Evolutionary conservation across 2,329 filamentous ascomycete genomes (phyloP).

Genomic region (Epichloe uncinata): DNA sequence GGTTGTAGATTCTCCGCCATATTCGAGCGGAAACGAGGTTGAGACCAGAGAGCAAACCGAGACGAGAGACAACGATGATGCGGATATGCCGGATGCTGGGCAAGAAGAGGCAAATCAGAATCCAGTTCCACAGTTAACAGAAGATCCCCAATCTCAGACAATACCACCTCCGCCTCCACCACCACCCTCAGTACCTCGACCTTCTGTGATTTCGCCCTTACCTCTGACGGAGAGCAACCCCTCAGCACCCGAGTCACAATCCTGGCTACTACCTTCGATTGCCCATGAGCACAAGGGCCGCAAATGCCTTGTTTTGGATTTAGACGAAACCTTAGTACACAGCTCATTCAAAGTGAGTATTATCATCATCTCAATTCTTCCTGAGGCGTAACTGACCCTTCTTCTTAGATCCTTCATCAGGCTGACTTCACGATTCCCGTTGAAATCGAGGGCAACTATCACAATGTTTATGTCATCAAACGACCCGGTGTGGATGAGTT

Average conservation of each 20-base stretch:
- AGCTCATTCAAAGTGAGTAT: constrained; percentile 78
- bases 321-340: constrained; percentile 94
- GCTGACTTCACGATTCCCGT: constrained; percentile 98
- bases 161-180: constrained; percentile 34
- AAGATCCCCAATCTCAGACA: constrained; percentile 18
- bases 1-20: constrained; percentile 30
- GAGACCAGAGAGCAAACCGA: constrained; percentile 19
- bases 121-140: constrained; percentile 23
- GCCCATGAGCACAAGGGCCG: constrained; percentile 67
- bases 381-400: constrained; percentile 3
- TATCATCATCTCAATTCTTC: background rate
- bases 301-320: constrained; percentile 88
- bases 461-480: constrained; percentile 99
- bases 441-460: constrained; percentile 96
- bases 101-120: constrained; percentile 36
- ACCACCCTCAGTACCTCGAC: constrained; percentile 24
- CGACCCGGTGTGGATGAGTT: constrained; percentile 96
- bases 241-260: constrained; percentile 31
- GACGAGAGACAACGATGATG: constrained; percentile 42
- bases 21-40: constrained; percentile 12
- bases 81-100: constrained; percentile 53
- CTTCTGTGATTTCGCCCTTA: constrained; percentile 26
- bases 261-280: constrained; percentile 71
- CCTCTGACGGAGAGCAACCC: constrained; percentile 28
- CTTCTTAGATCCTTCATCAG: constrained; percentile 74